Percentiles rank a stretch among this genome's conserved stretches.
These are phyloP conservation scores for Crassisporium funariophilum DNA, from an alignment of 768 basidiomycete species.

Conservation along the genomic window DNA sequence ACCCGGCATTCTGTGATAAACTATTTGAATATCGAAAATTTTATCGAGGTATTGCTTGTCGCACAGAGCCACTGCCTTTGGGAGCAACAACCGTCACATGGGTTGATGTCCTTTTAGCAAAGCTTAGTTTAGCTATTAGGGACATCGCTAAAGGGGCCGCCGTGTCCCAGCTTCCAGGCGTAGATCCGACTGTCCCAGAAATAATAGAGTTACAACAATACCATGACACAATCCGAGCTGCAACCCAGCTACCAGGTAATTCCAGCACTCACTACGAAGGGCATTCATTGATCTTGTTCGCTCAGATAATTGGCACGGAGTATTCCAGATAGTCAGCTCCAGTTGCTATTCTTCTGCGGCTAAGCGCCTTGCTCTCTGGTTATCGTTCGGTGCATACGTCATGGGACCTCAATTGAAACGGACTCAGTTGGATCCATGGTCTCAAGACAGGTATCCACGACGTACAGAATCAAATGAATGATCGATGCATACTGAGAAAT, in stretches of 20 bases:
- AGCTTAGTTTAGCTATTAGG: conserved; percentile 42
- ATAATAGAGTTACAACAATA: conserved; percentile 44
- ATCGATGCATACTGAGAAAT: neutral
- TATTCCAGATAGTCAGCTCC: conserved; percentile 49
- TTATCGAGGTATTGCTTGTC: conserved; percentile 45
- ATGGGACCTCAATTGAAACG: conserved; percentile 44
- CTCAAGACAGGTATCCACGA: neutral
- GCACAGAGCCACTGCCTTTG: conserved; percentile 18
- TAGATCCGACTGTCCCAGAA: conserved; percentile 11
- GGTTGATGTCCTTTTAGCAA: conserved; percentile 63
- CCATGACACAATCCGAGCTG: conserved; percentile 56
- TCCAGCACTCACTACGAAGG: neutral
- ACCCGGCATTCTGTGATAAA: conserved; percentile 11
- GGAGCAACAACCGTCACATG: conserved; percentile 56
- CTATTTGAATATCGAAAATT: conserved; percentile 56
- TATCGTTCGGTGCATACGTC: conserved; percentile 59
- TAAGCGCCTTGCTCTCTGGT: conserved; percentile 55
- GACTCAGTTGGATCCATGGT: neutral
- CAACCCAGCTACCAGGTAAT: conserved; percentile 65
- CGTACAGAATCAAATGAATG: neutral
- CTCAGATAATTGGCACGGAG: conserved; percentile 55
- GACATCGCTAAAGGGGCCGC: conserved; percentile 18
- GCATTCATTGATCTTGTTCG: neutral
- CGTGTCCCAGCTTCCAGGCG: neutral
- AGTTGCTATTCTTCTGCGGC: conserved; percentile 58